Conservation (phyloP, 1,139 yeast genomes). For the Hansenula sp. region DNA sequence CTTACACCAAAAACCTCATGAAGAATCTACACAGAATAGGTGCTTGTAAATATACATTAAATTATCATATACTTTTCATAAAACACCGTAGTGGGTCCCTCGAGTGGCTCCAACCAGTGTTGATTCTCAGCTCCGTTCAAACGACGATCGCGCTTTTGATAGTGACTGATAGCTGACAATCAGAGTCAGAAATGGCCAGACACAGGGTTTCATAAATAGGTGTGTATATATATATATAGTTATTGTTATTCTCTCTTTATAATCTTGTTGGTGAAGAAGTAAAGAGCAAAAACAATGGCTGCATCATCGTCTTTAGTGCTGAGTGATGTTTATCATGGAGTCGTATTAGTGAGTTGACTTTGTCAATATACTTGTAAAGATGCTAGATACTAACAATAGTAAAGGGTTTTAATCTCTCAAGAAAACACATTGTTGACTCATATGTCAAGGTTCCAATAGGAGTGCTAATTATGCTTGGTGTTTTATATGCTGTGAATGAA, state of each 20-base stretch:
- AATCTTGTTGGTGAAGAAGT: too few species aligned
- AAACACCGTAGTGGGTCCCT: too few species aligned
- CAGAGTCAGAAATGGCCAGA: too few species aligned
- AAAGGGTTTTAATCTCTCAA: constrained; percentile 17
- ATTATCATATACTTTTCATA: too few species aligned
- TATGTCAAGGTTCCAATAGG: constrained; percentile 36
- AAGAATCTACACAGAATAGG: not conserved
- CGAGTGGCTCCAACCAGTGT: too few species aligned
- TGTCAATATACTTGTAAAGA: too few species aligned
- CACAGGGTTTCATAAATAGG: too few species aligned
- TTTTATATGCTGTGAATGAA: constrained; percentile 62
- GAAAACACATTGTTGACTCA: constrained; percentile 19
- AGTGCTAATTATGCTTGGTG: constrained; percentile 30
- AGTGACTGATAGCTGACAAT: not conserved
- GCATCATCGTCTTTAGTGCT: not conserved
- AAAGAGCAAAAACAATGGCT: not conserved
- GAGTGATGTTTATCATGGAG: not conserved
- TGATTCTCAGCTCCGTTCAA: not conserved
- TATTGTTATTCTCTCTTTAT: too few species aligned
- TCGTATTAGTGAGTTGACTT: not conserved
- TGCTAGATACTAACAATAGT: too few species aligned
- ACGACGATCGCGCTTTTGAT: not conserved
- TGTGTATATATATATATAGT: too few species aligned
- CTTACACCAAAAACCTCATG: not conserved
- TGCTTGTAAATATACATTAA: not conserved